Conservation (phyloP, 129 eudicot genomes). For the Flaveria trinervia region DNA sequence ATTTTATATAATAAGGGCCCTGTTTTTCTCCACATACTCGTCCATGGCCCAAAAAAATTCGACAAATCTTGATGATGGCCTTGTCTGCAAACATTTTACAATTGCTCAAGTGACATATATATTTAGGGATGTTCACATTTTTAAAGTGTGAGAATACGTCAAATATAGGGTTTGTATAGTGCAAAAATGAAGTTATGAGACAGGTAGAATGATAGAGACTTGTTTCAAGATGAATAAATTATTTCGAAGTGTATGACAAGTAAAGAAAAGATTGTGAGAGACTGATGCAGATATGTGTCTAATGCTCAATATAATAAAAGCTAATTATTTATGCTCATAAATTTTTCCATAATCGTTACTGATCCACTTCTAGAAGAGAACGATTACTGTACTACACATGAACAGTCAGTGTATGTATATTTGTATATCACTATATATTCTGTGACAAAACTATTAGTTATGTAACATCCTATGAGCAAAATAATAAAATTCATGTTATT, state of each 20-base stretch:
- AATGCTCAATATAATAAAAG: slow-evolving; percentile 20
- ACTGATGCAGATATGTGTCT: slow-evolving; percentile 32
- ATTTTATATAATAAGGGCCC: no score
- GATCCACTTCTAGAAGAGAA: slow-evolving; percentile 38
- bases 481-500: neutral
- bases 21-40: no score
- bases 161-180: neutral
- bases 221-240: slow-evolving; percentile 18
- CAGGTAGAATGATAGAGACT: slow-evolving; percentile 39
- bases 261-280: slow-evolving; percentile 27
- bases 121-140: neutral
- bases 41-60: no score
- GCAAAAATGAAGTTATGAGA: slow-evolving; percentile 22
- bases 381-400: slow-evolving; percentile 1
- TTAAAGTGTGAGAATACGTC: neutral
- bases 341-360: slow-evolving; percentile 38
- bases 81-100: no score
- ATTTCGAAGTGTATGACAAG: slow-evolving; percentile 42
- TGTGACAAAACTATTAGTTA: slow-evolving; percentile 12
- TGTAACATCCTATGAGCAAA: slow-evolving; percentile 22
- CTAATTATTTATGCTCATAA: slow-evolving; percentile 23
- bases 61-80: no score
- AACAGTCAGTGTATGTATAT: neutral
- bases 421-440: neutral
- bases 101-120: neutral